These are phyloP conservation scores for Tripterygium wilfordii DNA, from an alignment of 177 flowering plant genomes.

Conservation along the genomic window DNA sequence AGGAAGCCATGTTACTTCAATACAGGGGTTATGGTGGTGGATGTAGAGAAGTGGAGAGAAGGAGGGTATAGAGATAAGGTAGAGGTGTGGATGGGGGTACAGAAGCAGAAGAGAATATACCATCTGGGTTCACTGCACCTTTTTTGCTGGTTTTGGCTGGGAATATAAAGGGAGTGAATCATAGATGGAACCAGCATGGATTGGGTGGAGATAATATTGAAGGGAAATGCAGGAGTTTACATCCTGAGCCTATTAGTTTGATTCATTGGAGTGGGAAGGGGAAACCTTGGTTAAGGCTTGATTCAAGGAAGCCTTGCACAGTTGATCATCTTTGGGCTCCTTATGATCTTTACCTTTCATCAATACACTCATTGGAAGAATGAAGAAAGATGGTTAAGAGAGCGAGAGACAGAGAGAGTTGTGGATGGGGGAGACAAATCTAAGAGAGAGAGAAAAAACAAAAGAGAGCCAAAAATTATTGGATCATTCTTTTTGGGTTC, in stretches of 20 bases:
- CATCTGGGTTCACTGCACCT: conserved; percentile 49
- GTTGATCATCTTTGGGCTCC: conserved; percentile 54
- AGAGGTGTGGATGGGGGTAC: conserved; percentile 53
- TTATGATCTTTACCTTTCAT: conserved; percentile 41
- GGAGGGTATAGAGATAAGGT: conserved; percentile 32
- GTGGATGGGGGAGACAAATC: neutral
- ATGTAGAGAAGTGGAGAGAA: conserved; percentile 40
- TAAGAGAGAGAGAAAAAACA: neutral
- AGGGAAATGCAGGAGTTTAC: conserved; percentile 44
- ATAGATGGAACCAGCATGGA: conserved; percentile 54
- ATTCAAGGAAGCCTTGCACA: conserved; percentile 41
- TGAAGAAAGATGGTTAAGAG: conserved; percentile 10
- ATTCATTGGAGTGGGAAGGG: conserved; percentile 64
- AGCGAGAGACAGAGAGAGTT: neutral
- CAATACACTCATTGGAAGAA: conserved; percentile 19
- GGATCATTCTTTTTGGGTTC: no score
- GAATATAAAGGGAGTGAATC: conserved; percentile 35
- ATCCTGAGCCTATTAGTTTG: conserved; percentile 47
- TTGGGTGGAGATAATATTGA: conserved; percentile 45
- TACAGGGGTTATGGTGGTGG: conserved; percentile 55
- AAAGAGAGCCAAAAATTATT: no score
- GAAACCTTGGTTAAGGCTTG: conserved; percentile 51
- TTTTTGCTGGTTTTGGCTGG: conserved; percentile 48
- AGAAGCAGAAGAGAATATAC: conserved; percentile 41
- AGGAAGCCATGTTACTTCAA: conserved; percentile 29